These are phyloP conservation scores for Cytospora paraplurivora DNA, from an alignment of 2,329 filamentous ascomycete genomes.

Conservation along the genomic window DNA sequence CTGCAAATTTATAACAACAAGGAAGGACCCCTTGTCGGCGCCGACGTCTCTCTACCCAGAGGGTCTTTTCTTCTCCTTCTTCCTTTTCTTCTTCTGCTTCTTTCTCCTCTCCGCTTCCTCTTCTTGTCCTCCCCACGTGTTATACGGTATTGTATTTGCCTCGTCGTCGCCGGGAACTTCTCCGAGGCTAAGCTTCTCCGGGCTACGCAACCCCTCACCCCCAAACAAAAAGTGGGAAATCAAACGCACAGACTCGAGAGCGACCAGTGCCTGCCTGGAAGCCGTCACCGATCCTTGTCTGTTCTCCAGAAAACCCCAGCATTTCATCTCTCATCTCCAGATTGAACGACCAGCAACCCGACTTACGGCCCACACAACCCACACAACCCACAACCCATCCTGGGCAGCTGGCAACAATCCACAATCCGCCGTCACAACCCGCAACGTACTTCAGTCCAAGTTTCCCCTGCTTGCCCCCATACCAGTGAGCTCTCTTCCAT, in stretches of 20 bases:
- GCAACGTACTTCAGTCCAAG: neutral
- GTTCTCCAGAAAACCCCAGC: conserved; percentile 28
- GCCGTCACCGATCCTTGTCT: conserved; percentile 1
- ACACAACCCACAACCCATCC: neutral
- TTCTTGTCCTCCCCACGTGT: neutral
- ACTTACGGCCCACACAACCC: conserved; percentile 11
- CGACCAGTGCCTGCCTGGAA: conserved; percentile 2
- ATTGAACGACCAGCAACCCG: conserved; percentile 18
- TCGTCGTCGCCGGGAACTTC: conserved; percentile 23
- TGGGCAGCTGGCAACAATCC: no score
- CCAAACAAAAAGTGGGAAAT: conserved; percentile 2
- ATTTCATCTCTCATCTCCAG: conserved; percentile 30
- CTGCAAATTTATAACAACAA: neutral
- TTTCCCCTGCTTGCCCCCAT: neutral
- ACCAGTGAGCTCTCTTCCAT: neutral
- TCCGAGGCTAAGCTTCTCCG: conserved; percentile 20
- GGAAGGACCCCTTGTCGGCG: neutral
- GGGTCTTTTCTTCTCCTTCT: neutral
- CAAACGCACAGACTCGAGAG: conserved; percentile 1
- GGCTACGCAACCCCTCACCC: neutral
- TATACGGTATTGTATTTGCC: neutral
- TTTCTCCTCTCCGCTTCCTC: neutral
- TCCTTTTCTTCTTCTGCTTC: neutral
- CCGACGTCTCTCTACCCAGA: neutral
- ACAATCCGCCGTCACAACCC: neutral